Percentiles rank a stretch among this genome's conserved stretches.
Conservation (phyloP, 371 early-diverging fungal genomes). For the Mucor piriformis region DNA sequence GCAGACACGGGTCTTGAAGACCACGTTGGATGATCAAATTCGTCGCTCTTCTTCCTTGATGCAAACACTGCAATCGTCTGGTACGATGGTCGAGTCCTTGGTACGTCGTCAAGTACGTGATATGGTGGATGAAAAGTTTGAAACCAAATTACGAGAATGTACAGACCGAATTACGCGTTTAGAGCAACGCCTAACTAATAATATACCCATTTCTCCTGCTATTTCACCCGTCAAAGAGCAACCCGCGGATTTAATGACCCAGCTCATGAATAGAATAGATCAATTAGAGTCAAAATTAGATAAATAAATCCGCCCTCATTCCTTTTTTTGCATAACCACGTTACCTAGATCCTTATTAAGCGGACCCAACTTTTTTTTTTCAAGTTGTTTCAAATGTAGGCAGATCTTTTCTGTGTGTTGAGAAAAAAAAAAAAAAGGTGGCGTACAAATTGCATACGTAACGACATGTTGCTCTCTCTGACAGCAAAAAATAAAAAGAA, state of each 20-base stretch:
- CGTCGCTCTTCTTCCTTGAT: conserved; percentile 72
- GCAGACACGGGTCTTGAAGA: conserved; percentile 54
- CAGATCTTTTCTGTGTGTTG: no score
- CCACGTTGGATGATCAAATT: conserved; percentile 76
- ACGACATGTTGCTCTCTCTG: not conserved
- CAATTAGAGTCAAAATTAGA: conserved; percentile 38
- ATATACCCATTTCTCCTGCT: conserved; percentile 18
- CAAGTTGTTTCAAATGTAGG: not conserved
- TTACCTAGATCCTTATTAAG: conserved; percentile 6
- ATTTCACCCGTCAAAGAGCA: conserved; percentile 16
- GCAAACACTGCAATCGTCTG: conserved; percentile 71
- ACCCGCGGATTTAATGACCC: conserved; percentile 21
- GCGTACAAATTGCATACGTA: not conserved
- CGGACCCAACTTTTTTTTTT: not conserved
- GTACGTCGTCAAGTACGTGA: conserved; percentile 65
- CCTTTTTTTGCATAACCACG: conserved; percentile 3
- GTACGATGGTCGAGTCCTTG: conserved; percentile 73
- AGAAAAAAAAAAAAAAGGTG: conserved; percentile 1
- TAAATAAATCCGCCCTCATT: not conserved
- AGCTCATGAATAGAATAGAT: conserved; percentile 39
- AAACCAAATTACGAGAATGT: conserved; percentile 24
- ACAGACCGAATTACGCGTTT: conserved; percentile 26
- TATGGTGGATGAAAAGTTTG: conserved; percentile 28
- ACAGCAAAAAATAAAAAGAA: not conserved
- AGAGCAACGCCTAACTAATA: conserved; percentile 20